These are phyloP conservation scores for Plasmodium fragile DNA, from an alignment of 169 alveolate species.

Conservation along the genomic window DNA sequence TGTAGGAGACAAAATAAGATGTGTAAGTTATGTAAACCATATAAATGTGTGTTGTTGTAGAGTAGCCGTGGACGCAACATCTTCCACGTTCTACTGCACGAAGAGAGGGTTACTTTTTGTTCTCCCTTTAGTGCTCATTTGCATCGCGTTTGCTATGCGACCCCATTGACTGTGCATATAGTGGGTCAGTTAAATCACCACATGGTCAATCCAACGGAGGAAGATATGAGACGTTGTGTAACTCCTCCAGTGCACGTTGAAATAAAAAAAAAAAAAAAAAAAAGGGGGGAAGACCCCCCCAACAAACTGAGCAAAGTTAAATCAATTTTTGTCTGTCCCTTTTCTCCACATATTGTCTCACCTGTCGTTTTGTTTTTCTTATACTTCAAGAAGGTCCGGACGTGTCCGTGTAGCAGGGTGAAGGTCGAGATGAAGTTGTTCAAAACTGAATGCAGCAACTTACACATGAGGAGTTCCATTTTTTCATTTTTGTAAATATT, in stretches of 20 bases:
- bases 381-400: slow-evolving; percentile 42
- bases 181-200: not conserved
- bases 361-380: slow-evolving; percentile 62
- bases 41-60: too few relatives aligned
- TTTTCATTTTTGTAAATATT: slow-evolving; percentile 36
- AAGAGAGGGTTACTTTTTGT: too few relatives aligned
- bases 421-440: slow-evolving; percentile 52
- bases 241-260: not conserved
- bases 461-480: slow-evolving; percentile 57
- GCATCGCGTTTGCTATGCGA: too few relatives aligned
- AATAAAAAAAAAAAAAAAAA: too few relatives aligned
- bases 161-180: not conserved
- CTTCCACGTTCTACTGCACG: too few relatives aligned
- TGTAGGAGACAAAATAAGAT: not conserved
- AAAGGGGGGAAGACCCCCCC: not conserved
- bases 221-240: not conserved
- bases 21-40: not conserved
- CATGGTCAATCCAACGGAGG: not conserved
- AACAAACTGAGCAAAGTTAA: not conserved
- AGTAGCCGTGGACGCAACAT: not conserved
- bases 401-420: slow-evolving; percentile 65
- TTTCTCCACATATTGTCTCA: not conserved
- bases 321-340: not conserved
- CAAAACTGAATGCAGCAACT: slow-evolving; percentile 31
- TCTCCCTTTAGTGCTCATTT: too few relatives aligned